These are phyloP conservation scores for Aotearoamyces nothofagi DNA, from an alignment of 2,329 filamentous ascomycete species.

Conservation along the genomic window DNA sequence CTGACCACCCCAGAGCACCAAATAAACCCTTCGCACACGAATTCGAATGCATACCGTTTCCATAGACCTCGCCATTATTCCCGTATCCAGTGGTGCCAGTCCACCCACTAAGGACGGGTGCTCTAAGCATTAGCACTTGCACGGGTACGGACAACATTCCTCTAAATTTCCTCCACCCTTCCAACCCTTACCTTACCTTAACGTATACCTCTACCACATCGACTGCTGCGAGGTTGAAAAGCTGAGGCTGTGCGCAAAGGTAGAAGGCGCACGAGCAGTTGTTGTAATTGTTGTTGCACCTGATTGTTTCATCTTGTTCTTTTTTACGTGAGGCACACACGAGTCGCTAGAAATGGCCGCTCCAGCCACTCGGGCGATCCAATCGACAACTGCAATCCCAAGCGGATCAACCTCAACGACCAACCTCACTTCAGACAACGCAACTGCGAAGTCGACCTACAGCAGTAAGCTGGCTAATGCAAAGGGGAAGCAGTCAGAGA, in stretches of 20 bases:
- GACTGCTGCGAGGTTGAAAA: too few relatives aligned
- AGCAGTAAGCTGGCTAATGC: slow-evolving; percentile 1
- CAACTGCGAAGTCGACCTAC: slow-evolving; percentile 1
- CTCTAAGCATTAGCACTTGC: too few relatives aligned
- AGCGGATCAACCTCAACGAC: slow-evolving; percentile 1
- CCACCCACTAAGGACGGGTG: too few relatives aligned
- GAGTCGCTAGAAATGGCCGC: slow-evolving; percentile 1
- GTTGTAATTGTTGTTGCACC: background rate
- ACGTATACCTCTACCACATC: too few relatives aligned
- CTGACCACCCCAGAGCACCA: too few relatives aligned
- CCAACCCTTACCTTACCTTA: too few relatives aligned
- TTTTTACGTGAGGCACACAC: background rate
- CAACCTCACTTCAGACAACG: slow-evolving; percentile 1
- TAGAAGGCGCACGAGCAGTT: background rate
- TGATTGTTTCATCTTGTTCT: background rate
- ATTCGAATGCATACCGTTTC: too few relatives aligned
- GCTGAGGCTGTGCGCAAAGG: background rate
- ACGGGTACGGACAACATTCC: too few relatives aligned
- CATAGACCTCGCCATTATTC: too few relatives aligned
- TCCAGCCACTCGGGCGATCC: slow-evolving; percentile 2
- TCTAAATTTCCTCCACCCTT: too few relatives aligned
- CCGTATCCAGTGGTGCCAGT: too few relatives aligned
- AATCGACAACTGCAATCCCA: slow-evolving; percentile 1
- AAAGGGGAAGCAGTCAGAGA: slow-evolving; percentile 1
- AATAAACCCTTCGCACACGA: too few relatives aligned